Evolutionary conservation across 352 stramenopile genomes (phyloP).

Genomic region (Globisporangium mamillatum): DNA sequence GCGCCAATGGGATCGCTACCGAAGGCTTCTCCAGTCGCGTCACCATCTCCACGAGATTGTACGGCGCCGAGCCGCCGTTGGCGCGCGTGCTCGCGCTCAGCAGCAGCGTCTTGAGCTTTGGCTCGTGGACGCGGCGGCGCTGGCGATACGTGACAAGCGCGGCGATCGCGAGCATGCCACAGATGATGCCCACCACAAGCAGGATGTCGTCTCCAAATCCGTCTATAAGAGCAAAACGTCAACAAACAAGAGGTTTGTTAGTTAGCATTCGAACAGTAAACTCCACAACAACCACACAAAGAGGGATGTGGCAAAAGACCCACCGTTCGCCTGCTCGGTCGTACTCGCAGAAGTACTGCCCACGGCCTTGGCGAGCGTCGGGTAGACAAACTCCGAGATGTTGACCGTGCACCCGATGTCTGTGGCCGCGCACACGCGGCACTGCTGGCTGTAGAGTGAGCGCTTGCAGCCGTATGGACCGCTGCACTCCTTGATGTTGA

Average conservation of each 20-base stretch:
- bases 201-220: not conserved
- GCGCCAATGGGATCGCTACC: not conserved
- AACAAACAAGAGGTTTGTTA: too few species aligned
- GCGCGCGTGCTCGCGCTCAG: conserved; percentile 1
- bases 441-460: conserved; percentile 55
- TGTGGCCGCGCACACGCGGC: conserved; percentile 31
- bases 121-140: not conserved
- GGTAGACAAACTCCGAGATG: not conserved
- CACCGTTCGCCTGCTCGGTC: too few species aligned
- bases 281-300: too few species aligned
- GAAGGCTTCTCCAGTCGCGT: not conserved
- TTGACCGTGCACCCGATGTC: conserved; percentile 6
- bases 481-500: conserved; percentile 52
- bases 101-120: not conserved
- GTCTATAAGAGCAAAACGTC: too few species aligned
- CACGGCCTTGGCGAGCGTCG: conserved; percentile 10
- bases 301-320: too few species aligned
- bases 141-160: not conserved
- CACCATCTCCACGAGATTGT: not conserved
- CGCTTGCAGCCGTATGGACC: conserved; percentile 58
- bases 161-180: not conserved
- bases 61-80: not conserved
- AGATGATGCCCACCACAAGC: not conserved
- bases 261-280: too few species aligned
- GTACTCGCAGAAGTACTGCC: not conserved